A percentile compares a stretch with the other conserved stretches of the same genome.
These are phyloP conservation scores for Excoecaria cochinchinensis DNA, from an alignment of 345 rosid genomes.

Conservation along the genomic window DNA sequence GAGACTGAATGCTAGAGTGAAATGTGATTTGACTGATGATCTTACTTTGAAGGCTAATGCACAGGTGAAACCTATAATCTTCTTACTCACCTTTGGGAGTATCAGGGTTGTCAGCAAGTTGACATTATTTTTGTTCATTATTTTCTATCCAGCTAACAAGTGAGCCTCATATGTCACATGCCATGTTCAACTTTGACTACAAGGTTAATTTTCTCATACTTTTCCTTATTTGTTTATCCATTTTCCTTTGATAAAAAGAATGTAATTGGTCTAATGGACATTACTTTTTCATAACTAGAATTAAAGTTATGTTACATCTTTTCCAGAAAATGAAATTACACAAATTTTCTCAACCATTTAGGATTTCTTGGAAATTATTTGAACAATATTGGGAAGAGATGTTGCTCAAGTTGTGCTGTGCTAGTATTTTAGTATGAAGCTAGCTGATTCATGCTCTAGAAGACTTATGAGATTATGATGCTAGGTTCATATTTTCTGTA, in stretches of 20 bases:
- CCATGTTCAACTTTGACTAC: constrained; percentile 84
- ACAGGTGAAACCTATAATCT: constrained; percentile 44
- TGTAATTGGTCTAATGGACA: background rate
- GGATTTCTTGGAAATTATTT: background rate
- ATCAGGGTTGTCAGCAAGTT: constrained; percentile 3
- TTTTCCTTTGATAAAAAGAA: background rate
- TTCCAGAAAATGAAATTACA: background rate
- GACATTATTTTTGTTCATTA: constrained; percentile 14
- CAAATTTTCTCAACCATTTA: background rate
- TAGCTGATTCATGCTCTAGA: background rate
- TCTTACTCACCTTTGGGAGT: constrained; percentile 8
- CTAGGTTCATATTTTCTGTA: background rate
- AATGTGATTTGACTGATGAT: constrained; percentile 80
- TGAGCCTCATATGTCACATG: constrained; percentile 88
- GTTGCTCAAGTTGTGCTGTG: background rate
- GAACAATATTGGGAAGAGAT: background rate
- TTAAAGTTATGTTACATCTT: background rate
- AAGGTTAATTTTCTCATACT: constrained; percentile 46
- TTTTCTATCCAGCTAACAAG: constrained; percentile 58
- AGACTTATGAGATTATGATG: background rate
- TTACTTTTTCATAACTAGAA: background rate
- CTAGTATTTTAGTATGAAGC: background rate
- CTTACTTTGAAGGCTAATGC: constrained; percentile 79
- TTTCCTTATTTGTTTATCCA: background rate
- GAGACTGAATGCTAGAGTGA: constrained; percentile 80